Base-by-base conservation (phyloP, 2,329 filamentous ascomycete genomes). In the Myriosclerotinia duriaeana region DNA sequence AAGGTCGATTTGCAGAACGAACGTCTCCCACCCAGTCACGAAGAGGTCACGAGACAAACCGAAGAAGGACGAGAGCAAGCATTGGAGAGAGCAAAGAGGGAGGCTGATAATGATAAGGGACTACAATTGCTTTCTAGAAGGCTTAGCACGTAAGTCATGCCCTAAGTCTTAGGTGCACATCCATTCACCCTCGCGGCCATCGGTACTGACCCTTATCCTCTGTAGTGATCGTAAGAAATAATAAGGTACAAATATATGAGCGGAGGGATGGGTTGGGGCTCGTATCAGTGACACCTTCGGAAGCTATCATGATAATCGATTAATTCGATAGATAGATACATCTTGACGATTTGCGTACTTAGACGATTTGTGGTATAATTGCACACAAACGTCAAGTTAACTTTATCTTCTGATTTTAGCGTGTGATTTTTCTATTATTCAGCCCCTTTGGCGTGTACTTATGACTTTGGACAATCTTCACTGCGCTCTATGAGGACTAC, bases 1-100 rank as follows among this genome's bases (percentile, higher is more conserved):
- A 98, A 97, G 83, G 93, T 99, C 59, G 95, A 99, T 80, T 76
- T 98, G 70, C 93, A 98, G 80, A 99, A 99, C 78, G 95, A 99
- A 81, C 87, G 92, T 70, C 83, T 99, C 71, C 95, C 95, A 60
- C 95, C 95, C 0, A 95, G 87, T 70, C 91, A 95, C 69, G 94
- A 98, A 59, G 95, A 99, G 79, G 93, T 98, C 26, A 85, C 88
- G 70, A 89, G 89, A 79, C 91, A 90, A 77, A 91, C 89, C 69
- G 90, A 93, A 75, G 89, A 92, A 75, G 92, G 93, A 74, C 85
- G 91, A 76, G 86, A 89, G 71, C 87, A 90, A 76, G 95, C 95
- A 17, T 81, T 99, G 71, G 90, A 96, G 80, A 88, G 93, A 77
- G 95, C 95, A 3, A 88, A 87, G 53, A 85, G 89, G 68, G 93